Evolutionary conservation across 169 alveolate species (phyloP), one percentile per base, ranked within the genome.

Genomic region (Cryptosporidium felis): DNA sequence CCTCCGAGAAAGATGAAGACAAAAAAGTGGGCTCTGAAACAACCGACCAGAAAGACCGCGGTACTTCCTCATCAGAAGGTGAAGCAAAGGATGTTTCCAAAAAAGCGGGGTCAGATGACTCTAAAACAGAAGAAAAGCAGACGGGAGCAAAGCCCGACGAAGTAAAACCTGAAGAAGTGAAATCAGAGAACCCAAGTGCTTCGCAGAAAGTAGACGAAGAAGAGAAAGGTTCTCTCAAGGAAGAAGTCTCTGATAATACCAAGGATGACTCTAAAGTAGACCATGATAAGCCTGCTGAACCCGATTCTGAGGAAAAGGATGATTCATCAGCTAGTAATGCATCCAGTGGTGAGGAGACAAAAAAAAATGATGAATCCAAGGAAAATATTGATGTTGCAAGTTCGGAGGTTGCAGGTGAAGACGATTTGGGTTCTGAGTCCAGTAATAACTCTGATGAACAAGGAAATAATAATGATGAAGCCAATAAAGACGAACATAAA

Each of bases 321-420:
- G 12, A 10, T 42, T 10, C 10, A 42, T 42, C 12, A 42, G 10
- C 49, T 42, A 12, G 10, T 42, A 42, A 42, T 10, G 49, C 12
- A 10, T 10, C 10, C 12, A 12, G 12, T 10, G 81, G 3, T n/a
- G 62, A 46, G 4, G 53, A 14, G 10, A 12, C 40, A 45, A 44
- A 62, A 6, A n/a, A 38, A 42, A 42, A 42, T 42, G 12, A 42
- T 42, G 49, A 42, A 42, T 42, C 12, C 16, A 12, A 42, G 12
- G 49, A 42, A 42, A 12, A 42, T 42, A 42, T 10, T 10, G 49
- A 42, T 10, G 49, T 10, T 42, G 18, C 53, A 2, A 60, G 79
- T 12, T 60, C 79, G 10, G 79, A 60, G n/a, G n/a, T 36, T 38
- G 79, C 34, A 36, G 56, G 40, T 47, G 79, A 60, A 58, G 66